Evolutionary conservation across 163 green algal species (phyloP).

Genomic region (Chlorella variabilis): DNA sequence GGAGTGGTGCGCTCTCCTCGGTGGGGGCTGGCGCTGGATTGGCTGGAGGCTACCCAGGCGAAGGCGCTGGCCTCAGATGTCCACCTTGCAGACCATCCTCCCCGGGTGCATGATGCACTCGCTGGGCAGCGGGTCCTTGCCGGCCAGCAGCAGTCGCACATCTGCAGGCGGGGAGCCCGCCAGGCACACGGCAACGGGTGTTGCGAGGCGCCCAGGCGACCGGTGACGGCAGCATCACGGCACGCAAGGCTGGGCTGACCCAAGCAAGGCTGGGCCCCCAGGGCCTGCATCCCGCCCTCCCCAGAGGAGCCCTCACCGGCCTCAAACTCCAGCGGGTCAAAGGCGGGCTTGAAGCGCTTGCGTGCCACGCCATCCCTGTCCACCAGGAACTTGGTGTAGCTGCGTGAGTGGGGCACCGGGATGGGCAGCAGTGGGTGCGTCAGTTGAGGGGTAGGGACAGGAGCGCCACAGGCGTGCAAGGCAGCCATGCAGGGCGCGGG

Average conservation of each 20-base stretch:
- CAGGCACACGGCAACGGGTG: too few species aligned
- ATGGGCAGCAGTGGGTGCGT: background rate
- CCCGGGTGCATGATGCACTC: conserved; percentile 81
- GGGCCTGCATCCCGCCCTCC: too few species aligned
- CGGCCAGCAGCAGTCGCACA: conserved; percentile 69
- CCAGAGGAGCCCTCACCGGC: background rate
- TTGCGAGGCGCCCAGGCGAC: too few species aligned
- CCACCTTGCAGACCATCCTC: conserved; percentile 80
- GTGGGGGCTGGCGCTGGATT: background rate
- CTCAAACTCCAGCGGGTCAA: conserved; percentile 83
- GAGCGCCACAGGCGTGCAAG: too few species aligned
- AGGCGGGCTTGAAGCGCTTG: conserved; percentile 75
- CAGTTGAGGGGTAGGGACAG: background rate
- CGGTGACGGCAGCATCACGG: too few species aligned
- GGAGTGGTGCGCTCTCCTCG: background rate
- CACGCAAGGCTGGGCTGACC: too few species aligned
- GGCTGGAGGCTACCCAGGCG: too few species aligned
- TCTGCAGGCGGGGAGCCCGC: conserved; percentile 41
- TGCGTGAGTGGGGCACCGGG: too few species aligned
- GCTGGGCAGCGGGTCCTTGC: conserved; percentile 56
- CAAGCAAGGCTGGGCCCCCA: too few species aligned
- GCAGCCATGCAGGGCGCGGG: background rate
- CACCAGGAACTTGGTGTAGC: conserved; percentile 85
- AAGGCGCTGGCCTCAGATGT: conserved; percentile 38
- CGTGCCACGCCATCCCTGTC: conserved; percentile 71